Base-by-base conservation (phyloP, 169 alveolate genomes). In the Eimeria brunetti region DNA sequence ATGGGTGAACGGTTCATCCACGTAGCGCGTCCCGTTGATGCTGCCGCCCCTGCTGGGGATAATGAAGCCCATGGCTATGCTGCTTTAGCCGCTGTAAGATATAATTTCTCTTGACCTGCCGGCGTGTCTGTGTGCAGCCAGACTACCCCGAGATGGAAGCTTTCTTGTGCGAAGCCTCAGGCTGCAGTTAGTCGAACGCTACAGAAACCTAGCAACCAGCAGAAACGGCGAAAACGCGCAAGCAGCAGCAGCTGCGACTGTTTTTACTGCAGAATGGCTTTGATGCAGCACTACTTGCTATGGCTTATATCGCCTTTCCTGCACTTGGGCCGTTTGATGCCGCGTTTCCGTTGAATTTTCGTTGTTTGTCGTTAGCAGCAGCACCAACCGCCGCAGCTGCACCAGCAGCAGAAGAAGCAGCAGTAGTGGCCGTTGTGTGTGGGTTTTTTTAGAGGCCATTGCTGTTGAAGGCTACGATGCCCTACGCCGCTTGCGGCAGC, bases 381-480 rank as follows among this genome's bases (percentile, higher is more conserved):
- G 71, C 89, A 51, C 71, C 58, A 41, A 56, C 64, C 14, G 73
- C 33, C 12, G 44, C 51, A 33, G 9, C 44, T 12, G 7, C 88
- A 41, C 30, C 88, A 76, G 62, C 88, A 38, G 56, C 56, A 46
- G 60, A 2, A 0, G 36, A 53, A 58, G 58, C 78, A 24, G 76
- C 91, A 5, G 60, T 12, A 27, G 44, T 18, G 69, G 18, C 38
- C 53, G 56, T 36, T 80, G 73, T 49, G 64, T 49, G 69, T 49
- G 38, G 41, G 46, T 49, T 16, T 60, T 18, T 24, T 44, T 44
- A 84, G 91, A 60, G 91, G 91, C 91, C 58, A 84, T 84, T 58
- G 91, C 78, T 9, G 91, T 84, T n/a, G 91, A 84, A 44, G 91
- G 91, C 56, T 56, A 38, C 64, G 91, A 84, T 53, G 91, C 91